Conservation (phyloP, 139 green algal species). For the Closterium sp. region DNA sequence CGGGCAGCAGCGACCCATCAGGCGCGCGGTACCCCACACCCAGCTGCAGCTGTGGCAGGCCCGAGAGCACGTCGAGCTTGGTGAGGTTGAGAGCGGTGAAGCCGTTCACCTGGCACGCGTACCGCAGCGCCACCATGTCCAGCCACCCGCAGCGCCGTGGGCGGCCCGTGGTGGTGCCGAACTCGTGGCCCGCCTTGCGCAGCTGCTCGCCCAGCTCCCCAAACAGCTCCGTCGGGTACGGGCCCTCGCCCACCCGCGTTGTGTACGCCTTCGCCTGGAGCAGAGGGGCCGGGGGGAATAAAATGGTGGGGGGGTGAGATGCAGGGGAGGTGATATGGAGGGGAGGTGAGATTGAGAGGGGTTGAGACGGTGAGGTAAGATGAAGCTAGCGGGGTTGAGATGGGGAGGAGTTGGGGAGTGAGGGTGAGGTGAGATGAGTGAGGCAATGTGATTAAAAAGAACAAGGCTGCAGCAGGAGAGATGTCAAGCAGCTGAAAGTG, state of each 20-base stretch:
- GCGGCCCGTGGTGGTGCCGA: constrained; percentile 96
- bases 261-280: constrained; percentile 94
- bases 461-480: too few species aligned
- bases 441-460: neutral
- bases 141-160: constrained; percentile 95
- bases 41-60: constrained; percentile 86
- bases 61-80: constrained; percentile 94
- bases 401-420: too few species aligned
- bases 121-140: constrained; percentile 91
- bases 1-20: constrained; percentile 21
- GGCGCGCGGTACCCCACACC: constrained; percentile 55
- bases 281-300: neutral
- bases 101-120: constrained; percentile 89
- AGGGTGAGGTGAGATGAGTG: neutral
- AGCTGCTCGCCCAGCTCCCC: constrained; percentile 83
- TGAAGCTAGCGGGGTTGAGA: too few species aligned
- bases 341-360: neutral
- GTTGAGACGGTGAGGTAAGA: too few species aligned
- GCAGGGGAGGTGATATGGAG: neutral
- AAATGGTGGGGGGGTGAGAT: neutral
- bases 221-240: constrained; percentile 96
- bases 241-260: constrained; percentile 90
- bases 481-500: too few species aligned
- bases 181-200: constrained; percentile 81
- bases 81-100: constrained; percentile 97